A percentile compares a stretch with the other conserved stretches of the same genome.
phyloP scores from a whole-genome alignment of 139 green algal genomes.

The Astrephomene gubernaculifera region DNA sequence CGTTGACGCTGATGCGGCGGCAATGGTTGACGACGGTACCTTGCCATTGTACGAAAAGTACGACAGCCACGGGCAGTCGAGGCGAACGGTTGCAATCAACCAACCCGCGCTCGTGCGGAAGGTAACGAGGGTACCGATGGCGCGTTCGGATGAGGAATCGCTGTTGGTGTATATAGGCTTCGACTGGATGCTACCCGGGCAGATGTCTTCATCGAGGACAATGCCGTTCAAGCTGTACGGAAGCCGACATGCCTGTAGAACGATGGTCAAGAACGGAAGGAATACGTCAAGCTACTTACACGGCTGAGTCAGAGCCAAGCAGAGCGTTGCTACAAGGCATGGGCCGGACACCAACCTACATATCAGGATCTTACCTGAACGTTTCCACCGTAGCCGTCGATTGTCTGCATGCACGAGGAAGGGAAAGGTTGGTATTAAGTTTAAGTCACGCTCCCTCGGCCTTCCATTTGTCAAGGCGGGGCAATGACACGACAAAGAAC shows the following conservation, averaged over 20 bases:
- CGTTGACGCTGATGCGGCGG: background rate
- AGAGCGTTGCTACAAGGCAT: too few relatives aligned
- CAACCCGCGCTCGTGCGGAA: constrained; percentile 15
- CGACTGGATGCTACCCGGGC: background rate
- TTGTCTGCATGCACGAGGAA: background rate
- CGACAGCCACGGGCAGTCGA: constrained; percentile 40
- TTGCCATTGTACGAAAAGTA: constrained; percentile 36
- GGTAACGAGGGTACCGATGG: constrained; percentile 28
- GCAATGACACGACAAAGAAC: too few relatives aligned
- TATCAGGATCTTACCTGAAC: constrained; percentile 10
- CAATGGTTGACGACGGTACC: background rate
- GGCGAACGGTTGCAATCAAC: constrained; percentile 25
- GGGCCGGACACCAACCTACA: too few relatives aligned
- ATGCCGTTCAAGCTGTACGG: constrained; percentile 28
- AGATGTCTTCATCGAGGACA: constrained; percentile 14
- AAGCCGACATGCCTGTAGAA: constrained; percentile 25
- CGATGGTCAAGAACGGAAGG: too few relatives aligned
- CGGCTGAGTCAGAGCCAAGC: too few relatives aligned
- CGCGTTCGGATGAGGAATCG: background rate
- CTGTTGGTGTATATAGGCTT: constrained; percentile 18
- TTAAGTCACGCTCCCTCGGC: too few relatives aligned
- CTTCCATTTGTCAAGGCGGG: too few relatives aligned
- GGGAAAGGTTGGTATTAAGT: too few relatives aligned
- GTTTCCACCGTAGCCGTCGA: constrained; percentile 33
- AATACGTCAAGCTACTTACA: too few relatives aligned